Percentiles rank a stretch among this genome's conserved stretches.
phyloP scores from a whole-genome alignment of 352 stramenopile species.

The Phytophthora nicotianae region DNA sequence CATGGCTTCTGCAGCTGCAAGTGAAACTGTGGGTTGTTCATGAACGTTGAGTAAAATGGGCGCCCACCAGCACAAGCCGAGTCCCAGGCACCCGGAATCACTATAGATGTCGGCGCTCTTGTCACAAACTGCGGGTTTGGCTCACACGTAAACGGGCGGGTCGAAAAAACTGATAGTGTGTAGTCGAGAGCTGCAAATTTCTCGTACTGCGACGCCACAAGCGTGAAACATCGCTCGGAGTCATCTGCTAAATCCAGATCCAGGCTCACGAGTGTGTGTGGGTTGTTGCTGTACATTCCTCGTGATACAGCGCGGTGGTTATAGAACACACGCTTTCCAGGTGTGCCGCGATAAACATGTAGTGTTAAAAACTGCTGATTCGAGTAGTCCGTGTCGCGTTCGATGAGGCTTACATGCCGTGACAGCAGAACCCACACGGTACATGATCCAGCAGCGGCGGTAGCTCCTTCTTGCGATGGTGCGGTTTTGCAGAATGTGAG shows the following conservation, averaged over 20 bases:
- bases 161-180: slow-evolving; percentile 88
- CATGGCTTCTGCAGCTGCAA: slow-evolving; percentile 43
- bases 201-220: slow-evolving; percentile 93
- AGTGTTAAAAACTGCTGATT: slow-evolving; percentile 89
- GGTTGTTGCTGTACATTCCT: slow-evolving; percentile 93
- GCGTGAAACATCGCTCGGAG: slow-evolving; percentile 70
- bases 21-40: slow-evolving; percentile 84
- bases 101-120: slow-evolving; percentile 40
- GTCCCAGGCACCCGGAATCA: slow-evolving; percentile 57
- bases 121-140: slow-evolving; percentile 53
- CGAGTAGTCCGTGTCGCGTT: slow-evolving; percentile 61
- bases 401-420: slow-evolving; percentile 89
- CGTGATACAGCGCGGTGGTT: slow-evolving; percentile 80
- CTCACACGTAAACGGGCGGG: slow-evolving; percentile 67
- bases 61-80: slow-evolving; percentile 53
- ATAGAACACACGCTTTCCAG: slow-evolving; percentile 80
- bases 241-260: slow-evolving; percentile 68
- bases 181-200: slow-evolving; percentile 91
- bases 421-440: slow-evolving; percentile 93
- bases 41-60: slow-evolving; percentile 78
- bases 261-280: slow-evolving; percentile 89
- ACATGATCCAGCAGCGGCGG: slow-evolving; percentile 34
- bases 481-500: slow-evolving; percentile 66
- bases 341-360: slow-evolving; percentile 84
- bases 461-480: slow-evolving; percentile 8